Base-by-base conservation (phyloP, 2,329 filamentous ascomycete genomes). In the Epichloe typhina region DNA sequence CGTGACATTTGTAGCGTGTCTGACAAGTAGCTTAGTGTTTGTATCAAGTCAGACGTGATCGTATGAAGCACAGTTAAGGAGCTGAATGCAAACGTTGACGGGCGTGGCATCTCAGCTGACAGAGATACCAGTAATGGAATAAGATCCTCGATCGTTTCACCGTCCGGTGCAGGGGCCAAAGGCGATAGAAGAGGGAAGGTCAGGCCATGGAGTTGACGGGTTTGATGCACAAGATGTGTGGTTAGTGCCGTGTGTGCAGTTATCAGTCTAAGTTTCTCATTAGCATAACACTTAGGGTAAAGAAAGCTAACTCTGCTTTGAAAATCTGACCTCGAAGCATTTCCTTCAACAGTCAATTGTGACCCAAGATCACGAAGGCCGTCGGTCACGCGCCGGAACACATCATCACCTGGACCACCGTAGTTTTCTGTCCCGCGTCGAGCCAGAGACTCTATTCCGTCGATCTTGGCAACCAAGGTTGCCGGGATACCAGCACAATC, bases 1-100 rank as follows among this genome's bases (percentile, higher is more conserved):
- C 88, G 83, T 35, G 86, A 89, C 84, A 97, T 95, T 67, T 97
- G 91, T 36, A 98, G 74, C 3, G 88, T 90, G 64, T 98, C 93
- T 6, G 87, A 88, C 4, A 98, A 74, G 57, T 88, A 85, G 58
- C 88, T 88, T 45, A 98, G 77, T 6, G 88, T 87, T 60, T 88
- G 79, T 8, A 91, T 79, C 31, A 91, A 71, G 54, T 89, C 85
- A 26, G 79, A 72, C 0, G 86, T 90, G 55, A 87, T 74, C 6
- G 78, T 74, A 62, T 88, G 83, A 48, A 91, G 74, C 21, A 79
- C 76, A 52, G 81, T 75, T 44, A 90, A 70, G 9, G 85, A 86
- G 57, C 76, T 74, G 57, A 85, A 76, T 1, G 80, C 80, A 13
- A 76, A 62, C 54, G 84, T 77, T 40, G 77, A 75, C 4, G 79